Percentiles rank a stretch among this genome's conserved stretches.
phyloP scores from a whole-genome alignment of 2,329 filamentous ascomycete genomes.

The Cytospora piceae region DNA sequence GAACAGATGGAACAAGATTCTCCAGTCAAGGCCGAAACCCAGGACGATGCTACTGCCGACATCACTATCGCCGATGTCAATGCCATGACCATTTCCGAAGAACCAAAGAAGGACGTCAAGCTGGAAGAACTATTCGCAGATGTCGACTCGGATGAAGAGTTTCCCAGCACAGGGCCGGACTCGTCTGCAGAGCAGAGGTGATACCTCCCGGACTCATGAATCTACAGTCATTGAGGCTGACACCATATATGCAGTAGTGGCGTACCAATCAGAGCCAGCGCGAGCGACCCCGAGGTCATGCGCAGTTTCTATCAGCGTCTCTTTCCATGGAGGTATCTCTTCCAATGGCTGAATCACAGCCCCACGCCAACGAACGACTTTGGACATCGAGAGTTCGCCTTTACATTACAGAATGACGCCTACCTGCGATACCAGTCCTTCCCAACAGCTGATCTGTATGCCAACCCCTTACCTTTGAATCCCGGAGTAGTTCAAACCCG shows the following conservation, averaged over 20 bases:
- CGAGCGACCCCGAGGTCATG: conserved; percentile 78
- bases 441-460: conserved; percentile 56
- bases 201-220: neutral
- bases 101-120: conserved; percentile 51
- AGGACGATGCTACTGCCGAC: conserved; percentile 40
- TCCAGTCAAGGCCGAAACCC: conserved; percentile 40
- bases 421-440: conserved; percentile 89
- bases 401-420: conserved; percentile 89
- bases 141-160: conserved; percentile 64
- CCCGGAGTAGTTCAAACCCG: neutral
- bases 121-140: conserved; percentile 64
- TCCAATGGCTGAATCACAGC: conserved; percentile 97
- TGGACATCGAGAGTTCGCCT: conserved; percentile 90
- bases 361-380: conserved; percentile 86
- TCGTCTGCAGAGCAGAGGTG: conserved; percentile 40
- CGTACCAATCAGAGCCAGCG: conserved; percentile 53
- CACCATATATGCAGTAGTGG: conserved; percentile 37
- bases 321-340: conserved; percentile 92
- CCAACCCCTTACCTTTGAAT: neutral
- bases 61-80: conserved; percentile 47
- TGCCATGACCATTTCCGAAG: conserved; percentile 33
- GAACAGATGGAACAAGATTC: conserved; percentile 36
- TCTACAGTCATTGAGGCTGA: conserved; percentile 33
- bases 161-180: conserved; percentile 54
- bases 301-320: conserved; percentile 93